Percentiles rank a stretch among this genome's conserved stretches.
Evolutionary conservation across 305 asterid genomes (phyloP).

Genomic region (Fraxinus baroniana): DNA sequence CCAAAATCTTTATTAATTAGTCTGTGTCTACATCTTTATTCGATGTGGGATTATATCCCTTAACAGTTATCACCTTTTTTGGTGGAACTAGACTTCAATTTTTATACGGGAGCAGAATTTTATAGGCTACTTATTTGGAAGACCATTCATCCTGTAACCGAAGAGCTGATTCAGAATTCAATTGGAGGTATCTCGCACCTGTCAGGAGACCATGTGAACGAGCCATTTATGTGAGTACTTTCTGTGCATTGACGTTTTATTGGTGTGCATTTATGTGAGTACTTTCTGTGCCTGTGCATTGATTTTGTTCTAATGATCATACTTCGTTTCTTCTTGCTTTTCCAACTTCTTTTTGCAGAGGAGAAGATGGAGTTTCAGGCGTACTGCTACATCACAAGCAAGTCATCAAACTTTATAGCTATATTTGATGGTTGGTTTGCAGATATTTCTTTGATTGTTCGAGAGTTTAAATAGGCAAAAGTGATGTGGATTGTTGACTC

Average conservation of each 20-base stretch:
- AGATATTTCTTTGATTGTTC: slow-evolving; percentile 27
- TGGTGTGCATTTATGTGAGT: neutral
- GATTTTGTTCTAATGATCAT: slow-evolving; percentile 22
- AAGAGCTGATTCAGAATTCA: slow-evolving; percentile 64
- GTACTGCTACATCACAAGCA: slow-evolving; percentile 99
- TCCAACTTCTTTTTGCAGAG: slow-evolving; percentile 40
- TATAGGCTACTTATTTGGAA: neutral
- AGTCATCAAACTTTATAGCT: slow-evolving; percentile 69
- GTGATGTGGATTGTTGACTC: slow-evolving; percentile 4
- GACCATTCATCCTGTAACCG: neutral
- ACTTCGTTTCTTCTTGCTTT: slow-evolving; percentile 15
- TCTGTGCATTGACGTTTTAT: slow-evolving; percentile 15
- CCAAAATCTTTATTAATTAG: too few species aligned
- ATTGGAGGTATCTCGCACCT: slow-evolving; percentile 89
- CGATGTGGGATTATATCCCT: too few species aligned
- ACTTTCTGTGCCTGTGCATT: neutral
- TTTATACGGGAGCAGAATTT: neutral
- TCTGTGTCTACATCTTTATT: too few species aligned
- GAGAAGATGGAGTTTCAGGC: slow-evolving; percentile 98
- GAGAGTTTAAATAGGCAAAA: slow-evolving; percentile 23
- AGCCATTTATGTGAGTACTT: slow-evolving; percentile 86
- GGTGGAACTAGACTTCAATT: neutral
- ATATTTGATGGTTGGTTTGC: slow-evolving; percentile 58
- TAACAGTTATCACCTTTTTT: neutral
- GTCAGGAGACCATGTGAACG: slow-evolving; percentile 92